phyloP scores from a whole-genome alignment of 108 stramenopile species.

The Nitzschia putrida region DNA sequence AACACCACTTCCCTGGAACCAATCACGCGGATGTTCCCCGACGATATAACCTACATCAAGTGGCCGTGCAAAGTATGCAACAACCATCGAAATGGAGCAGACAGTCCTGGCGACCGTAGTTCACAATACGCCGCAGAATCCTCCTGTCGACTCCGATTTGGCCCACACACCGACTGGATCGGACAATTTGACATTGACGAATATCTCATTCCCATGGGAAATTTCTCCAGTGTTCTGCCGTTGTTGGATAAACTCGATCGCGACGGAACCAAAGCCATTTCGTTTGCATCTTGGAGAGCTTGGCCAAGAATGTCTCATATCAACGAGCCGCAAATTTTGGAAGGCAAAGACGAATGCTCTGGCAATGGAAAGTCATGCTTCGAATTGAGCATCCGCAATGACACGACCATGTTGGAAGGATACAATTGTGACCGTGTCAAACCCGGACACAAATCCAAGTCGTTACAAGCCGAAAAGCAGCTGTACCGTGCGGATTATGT shows the following conservation, averaged over 20 bases:
- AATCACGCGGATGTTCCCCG: conserved; percentile 69
- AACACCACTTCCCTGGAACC: conserved; percentile 61
- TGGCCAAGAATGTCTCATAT: conserved; percentile 53
- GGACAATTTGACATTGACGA: conserved; percentile 85
- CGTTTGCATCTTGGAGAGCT: conserved; percentile 59
- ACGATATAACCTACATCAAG: conserved; percentile 67
- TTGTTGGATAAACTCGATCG: conserved; percentile 49
- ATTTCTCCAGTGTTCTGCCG: conserved; percentile 35
- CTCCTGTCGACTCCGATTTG: conserved; percentile 84
- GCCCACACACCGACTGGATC: conserved; percentile 79
- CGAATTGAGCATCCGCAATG: conserved; percentile 54
- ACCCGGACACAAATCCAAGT: conserved; percentile 55
- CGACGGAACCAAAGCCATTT: conserved; percentile 48
- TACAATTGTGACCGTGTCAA: conserved; percentile 85
- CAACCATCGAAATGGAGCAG: conserved; percentile 62
- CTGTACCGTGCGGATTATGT: conserved; percentile 60
- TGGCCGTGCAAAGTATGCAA: conserved; percentile 88
- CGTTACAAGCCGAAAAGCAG: conserved; percentile 67
- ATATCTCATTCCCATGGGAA: conserved; percentile 70
- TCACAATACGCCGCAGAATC: conserved; percentile 87
- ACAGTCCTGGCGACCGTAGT: conserved; percentile 69
- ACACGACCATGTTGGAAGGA: conserved; percentile 74
- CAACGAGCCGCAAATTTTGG: conserved; percentile 13
- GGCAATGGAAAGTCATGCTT: conserved; percentile 38
- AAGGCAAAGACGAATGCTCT: conserved; percentile 41